A percentile compares a stretch with the other conserved stretches of the same genome.
Evolutionary conservation across 2,329 filamentous ascomycete genomes (phyloP).

Genomic region (Fusarium napiforme): DNA sequence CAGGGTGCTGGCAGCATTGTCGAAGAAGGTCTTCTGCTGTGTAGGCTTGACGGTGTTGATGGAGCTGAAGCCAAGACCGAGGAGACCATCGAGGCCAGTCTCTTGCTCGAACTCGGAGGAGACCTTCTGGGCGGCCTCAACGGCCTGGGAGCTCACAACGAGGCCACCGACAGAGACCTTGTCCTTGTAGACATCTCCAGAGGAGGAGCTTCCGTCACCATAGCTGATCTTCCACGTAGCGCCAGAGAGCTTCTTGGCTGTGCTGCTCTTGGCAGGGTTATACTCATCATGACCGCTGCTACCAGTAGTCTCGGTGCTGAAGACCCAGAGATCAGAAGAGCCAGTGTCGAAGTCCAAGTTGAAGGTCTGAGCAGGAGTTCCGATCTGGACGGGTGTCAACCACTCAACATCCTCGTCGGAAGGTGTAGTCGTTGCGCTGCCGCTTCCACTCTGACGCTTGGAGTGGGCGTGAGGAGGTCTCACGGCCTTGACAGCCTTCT

Average conservation of each 20-base stretch:
- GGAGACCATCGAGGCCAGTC: constrained; percentile 53
- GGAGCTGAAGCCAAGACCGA: constrained; percentile 56
- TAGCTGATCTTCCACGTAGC: constrained; percentile 56
- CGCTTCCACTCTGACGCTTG: constrained; percentile 48
- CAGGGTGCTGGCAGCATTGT: constrained; percentile 44
- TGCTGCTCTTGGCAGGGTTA: constrained; percentile 53
- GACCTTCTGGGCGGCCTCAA: constrained; percentile 56
- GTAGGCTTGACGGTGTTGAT: constrained; percentile 56
- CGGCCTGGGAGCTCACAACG: constrained; percentile 53
- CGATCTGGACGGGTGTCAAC: constrained; percentile 55
- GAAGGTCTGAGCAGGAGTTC: constrained; percentile 56
- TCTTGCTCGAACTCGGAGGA: constrained; percentile 53
- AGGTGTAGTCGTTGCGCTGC: constrained; percentile 37
- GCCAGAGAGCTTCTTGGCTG: constrained; percentile 51
- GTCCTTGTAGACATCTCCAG: constrained; percentile 57
- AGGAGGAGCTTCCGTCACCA: constrained; percentile 56
- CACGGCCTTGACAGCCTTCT: constrained; percentile 40
- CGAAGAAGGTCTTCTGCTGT: constrained; percentile 57
- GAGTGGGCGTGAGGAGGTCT: constrained; percentile 4
- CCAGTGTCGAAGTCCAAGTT: constrained; percentile 60
- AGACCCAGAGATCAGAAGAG: constrained; percentile 61
- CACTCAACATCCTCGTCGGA: constrained; percentile 51
- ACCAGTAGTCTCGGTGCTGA: constrained; percentile 55
- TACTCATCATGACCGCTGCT: constrained; percentile 55
- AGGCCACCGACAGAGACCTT: constrained; percentile 56